Percentiles rank a stretch among this genome's conserved stretches.
phyloP scores from a whole-genome alignment of 192 early-diverging fungal species.

The Coemansia sp. region DNA sequence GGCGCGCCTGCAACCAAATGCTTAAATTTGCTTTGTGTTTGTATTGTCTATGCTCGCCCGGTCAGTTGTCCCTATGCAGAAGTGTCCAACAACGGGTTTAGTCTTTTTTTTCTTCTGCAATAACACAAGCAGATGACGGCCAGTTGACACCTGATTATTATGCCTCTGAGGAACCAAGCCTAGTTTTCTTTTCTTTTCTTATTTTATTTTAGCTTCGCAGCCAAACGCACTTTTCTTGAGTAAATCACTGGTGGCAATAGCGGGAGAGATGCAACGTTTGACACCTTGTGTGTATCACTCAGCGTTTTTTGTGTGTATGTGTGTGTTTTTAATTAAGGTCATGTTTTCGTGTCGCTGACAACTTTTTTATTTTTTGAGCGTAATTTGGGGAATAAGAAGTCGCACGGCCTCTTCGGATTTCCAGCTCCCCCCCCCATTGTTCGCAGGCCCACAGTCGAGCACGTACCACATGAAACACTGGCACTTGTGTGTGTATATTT shows the following conservation, averaged over 20 bases:
- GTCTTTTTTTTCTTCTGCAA: neutral
- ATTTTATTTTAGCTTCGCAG: too few species aligned
- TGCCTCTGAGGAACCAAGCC: neutral
- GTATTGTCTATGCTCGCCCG: neutral
- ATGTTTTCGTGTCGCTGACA: neutral
- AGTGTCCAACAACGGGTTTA: neutral
- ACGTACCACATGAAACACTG: neutral
- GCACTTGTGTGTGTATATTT: neutral
- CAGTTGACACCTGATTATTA: neutral
- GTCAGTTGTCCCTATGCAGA: slow-evolving; percentile 8
- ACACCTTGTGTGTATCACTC: neutral
- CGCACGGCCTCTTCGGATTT: neutral
- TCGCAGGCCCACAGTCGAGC: too few species aligned
- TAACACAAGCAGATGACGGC: neutral
- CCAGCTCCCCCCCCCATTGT: neutral
- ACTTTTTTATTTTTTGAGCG: neutral
- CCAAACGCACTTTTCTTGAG: neutral
- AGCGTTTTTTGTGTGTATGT: neutral
- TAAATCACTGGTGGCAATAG: neutral
- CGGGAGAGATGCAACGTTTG: slow-evolving; percentile 2
- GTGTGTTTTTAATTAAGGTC: slow-evolving; percentile 2
- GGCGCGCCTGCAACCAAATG: neutral
- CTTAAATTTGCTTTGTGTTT: neutral
- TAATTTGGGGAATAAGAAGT: neutral
- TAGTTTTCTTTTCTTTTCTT: too few species aligned